Evolutionary conservation across 257 asterid species (phyloP).

Genomic region (Solanum tarijense): DNA sequence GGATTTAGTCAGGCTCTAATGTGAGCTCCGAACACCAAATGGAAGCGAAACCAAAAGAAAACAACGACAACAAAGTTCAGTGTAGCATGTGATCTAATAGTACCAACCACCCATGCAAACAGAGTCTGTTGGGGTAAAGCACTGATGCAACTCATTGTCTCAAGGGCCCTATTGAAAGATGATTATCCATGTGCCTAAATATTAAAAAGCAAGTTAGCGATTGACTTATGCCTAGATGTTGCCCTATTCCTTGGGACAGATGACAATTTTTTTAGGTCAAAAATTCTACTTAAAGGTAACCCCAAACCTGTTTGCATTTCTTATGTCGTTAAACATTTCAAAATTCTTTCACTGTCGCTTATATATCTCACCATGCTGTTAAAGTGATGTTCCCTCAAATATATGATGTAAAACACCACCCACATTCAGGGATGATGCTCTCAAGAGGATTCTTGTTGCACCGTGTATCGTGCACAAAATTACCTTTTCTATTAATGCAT

Average conservation of each 20-base stretch:
- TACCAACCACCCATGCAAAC: not conserved
- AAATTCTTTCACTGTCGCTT: not conserved
- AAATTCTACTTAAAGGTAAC: not conserved
- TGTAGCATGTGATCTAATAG: not conserved
- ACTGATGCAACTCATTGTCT: not conserved
- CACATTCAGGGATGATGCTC: too few species aligned
- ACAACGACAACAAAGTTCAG: not conserved
- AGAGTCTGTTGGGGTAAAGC: not conserved
- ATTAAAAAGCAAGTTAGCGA: not conserved
- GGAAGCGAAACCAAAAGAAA: too few species aligned
- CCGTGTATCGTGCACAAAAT: too few species aligned
- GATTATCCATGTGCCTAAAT: not conserved
- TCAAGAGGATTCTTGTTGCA: too few species aligned
- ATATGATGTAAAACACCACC: not conserved
- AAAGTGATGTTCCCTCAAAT: not conserved
- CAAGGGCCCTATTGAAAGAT: not conserved
- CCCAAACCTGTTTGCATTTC: not conserved
- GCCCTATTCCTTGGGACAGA: not conserved
- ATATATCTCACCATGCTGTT: not conserved
- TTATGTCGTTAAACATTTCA: not conserved
- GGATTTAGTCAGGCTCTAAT: too few species aligned
- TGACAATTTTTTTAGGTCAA: not conserved
- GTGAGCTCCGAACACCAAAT: too few species aligned
- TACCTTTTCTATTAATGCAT: too few species aligned
- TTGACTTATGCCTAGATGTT: not conserved